A percentile compares a stretch with the other conserved stretches of the same genome.
Conservation (phyloP, 148 eudicot species). For the Bassia scoparia region DNA sequence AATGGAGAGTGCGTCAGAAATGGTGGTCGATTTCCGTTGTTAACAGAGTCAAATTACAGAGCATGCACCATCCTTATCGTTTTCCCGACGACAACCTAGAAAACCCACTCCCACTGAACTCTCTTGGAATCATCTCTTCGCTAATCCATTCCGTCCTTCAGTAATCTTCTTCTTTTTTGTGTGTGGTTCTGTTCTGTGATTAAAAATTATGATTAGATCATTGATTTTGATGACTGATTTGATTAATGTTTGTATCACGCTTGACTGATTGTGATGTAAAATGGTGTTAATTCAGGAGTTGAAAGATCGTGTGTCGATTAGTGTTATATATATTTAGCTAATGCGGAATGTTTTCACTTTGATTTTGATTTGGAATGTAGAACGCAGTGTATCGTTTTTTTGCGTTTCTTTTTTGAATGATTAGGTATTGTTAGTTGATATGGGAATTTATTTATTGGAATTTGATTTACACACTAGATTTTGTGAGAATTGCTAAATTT, state of each 20-base stretch:
- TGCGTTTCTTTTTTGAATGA: too few species aligned
- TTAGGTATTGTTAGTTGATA: too few species aligned
- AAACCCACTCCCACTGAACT: constrained; percentile 82
- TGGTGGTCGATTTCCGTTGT: constrained; percentile 63
- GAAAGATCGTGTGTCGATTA: too few species aligned
- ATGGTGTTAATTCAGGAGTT: too few species aligned
- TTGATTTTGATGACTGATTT: background rate
- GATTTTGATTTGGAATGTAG: too few species aligned
- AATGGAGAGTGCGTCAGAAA: constrained; percentile 88
- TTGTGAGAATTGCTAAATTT: too few species aligned
- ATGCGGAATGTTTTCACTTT: too few species aligned
- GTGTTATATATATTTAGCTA: too few species aligned
- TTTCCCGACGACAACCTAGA: constrained; percentile 75
- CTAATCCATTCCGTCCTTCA: constrained; percentile 73
- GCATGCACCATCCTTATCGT: constrained; percentile 89
- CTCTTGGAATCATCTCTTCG: constrained; percentile 81
- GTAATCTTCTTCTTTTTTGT: constrained; percentile 26
- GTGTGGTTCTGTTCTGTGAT: too few species aligned
- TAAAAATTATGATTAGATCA: background rate
- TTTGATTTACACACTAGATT: too few species aligned
- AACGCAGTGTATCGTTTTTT: too few species aligned
- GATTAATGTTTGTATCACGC: background rate
- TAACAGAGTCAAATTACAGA: constrained; percentile 76
- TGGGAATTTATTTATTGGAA: too few species aligned
- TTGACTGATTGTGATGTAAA: background rate